Base-by-base conservation (phyloP, 768 basidiomycete species). In the Royoungia palumana region DNA sequence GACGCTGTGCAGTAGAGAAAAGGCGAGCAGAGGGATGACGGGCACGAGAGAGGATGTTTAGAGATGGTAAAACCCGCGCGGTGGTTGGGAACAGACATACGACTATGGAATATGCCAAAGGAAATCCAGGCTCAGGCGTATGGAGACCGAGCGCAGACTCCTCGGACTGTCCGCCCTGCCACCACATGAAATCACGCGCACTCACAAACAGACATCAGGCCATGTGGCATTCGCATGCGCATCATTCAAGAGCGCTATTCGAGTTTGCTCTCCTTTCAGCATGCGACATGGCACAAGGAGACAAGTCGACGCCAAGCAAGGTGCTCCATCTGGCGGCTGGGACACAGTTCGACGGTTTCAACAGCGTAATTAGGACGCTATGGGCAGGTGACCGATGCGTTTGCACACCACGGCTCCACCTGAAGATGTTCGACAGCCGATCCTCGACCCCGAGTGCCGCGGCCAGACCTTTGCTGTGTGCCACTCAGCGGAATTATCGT, bases 1-100 rank as follows among this genome's bases (percentile, higher is more conserved):
- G 64, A 61, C 69, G 55, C 53, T 66, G 67, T 37, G 72, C 69
- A 30, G 75, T 68, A 58, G 82, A 82, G 62, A 85, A 81, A 50
- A 72, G 68, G 39, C 82, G 82, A 41, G 54, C 45, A 20, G 58
- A 56, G 1, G 54, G 66, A 16, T 65, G 53, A 38, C 44, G 60
- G 24, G 46, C 44, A 35, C 49, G 53, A 22, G 38, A 32, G 17
- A 69, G 44, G n/a, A 21, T 46, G 20, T 56, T 60, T 8, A 57
- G 49, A 40, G 35, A 58, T 13, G 51, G 58, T 1, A 59, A 34
- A n/a, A 41, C 37, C 16, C 56, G 49, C 10, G 42, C 37, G 7
- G 55, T 52, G 13, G 52, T 43, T 4, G 52, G 32, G 14, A 32
- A 14, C 6, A 5, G 6, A 8, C n/a, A n/a, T n/a, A n/a, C n/a